Evolutionary conservation across 306 rosid genomes (phyloP).

Genomic region (Corylus heterophylla): DNA sequence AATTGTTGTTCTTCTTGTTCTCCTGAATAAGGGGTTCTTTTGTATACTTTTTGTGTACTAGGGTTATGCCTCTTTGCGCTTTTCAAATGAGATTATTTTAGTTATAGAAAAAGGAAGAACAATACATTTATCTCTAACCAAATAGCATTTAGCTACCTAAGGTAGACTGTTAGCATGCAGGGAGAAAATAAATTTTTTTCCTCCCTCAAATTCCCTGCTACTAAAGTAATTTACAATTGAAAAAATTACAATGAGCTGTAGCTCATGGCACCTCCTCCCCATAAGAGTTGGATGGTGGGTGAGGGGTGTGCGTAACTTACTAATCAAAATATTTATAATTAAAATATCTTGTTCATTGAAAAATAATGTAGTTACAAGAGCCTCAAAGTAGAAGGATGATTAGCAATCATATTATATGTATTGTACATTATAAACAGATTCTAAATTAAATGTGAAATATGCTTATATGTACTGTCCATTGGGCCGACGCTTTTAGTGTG

Average conservation of each 20-base stretch:
- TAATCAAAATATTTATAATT: not conserved
- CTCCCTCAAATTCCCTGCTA: not conserved
- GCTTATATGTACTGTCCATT: too few species aligned
- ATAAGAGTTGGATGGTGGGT: not conserved
- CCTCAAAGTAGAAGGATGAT: slow-evolving; percentile 1
- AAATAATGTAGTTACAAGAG: not conserved
- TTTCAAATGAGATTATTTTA: too few species aligned
- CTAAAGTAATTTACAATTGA: not conserved
- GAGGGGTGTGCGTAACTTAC: not conserved
- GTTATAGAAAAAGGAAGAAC: not conserved
- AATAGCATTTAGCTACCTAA: not conserved
- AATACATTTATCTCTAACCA: slow-evolving; percentile 12
- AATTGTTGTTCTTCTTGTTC: too few species aligned
- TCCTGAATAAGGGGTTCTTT: too few species aligned
- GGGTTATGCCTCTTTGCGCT: too few species aligned
- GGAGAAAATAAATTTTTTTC: not conserved
- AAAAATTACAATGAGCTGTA: not conserved
- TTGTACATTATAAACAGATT: not conserved
- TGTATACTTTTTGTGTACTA: too few species aligned
- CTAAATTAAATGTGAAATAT: too few species aligned
- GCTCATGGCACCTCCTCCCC: not conserved
- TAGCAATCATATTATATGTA: not conserved
- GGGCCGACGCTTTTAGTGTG: too few species aligned
- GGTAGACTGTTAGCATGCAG: not conserved
- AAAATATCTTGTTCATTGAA: not conserved